phyloP scores from a whole-genome alignment of 306 rosid genomes.

The Inga laurina region DNA sequence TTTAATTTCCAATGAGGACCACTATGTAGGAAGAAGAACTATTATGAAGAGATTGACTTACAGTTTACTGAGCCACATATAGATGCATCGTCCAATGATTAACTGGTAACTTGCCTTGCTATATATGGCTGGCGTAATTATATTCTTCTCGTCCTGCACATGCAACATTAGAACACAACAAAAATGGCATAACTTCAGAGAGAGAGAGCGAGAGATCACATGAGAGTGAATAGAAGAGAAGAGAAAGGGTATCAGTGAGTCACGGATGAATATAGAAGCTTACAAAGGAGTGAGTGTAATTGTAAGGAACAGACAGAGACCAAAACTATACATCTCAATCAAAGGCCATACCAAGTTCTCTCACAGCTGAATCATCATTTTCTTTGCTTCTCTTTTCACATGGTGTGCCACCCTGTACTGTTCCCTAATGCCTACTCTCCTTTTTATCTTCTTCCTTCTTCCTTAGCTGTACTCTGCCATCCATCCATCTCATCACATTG shows the following conservation, averaged over 20 bases:
- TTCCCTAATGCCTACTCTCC: neutral
- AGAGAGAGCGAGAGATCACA: conserved; percentile 34
- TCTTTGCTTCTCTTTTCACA: conserved; percentile 36
- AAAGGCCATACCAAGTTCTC: neutral
- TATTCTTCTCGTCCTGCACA: neutral
- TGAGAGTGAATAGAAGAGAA: conserved; percentile 14
- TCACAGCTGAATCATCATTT: conserved; percentile 31
- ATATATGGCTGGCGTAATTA: neutral
- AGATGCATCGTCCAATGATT: neutral
- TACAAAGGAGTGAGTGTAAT: conserved; percentile 36
- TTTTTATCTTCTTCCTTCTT: conserved; percentile 13
- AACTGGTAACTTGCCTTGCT: neutral
- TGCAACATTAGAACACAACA: conserved; percentile 5
- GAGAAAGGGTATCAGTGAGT: neutral
- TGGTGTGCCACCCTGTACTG: conserved; percentile 51
- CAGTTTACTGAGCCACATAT: neutral
- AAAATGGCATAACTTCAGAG: neutral
- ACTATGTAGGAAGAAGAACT: neutral
- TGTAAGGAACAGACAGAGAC: conserved; percentile 35
- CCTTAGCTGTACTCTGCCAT: neutral
- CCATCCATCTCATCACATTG: neutral
- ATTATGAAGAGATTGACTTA: neutral
- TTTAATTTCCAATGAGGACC: neutral
- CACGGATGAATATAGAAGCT: conserved; percentile 65
- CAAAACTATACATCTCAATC: conserved; percentile 32